A percentile compares a stretch with the other conserved stretches of the same genome.
Conservation (phyloP, 2,329 filamentous ascomycete genomes). For the Sphaerulina musiva region DNA sequence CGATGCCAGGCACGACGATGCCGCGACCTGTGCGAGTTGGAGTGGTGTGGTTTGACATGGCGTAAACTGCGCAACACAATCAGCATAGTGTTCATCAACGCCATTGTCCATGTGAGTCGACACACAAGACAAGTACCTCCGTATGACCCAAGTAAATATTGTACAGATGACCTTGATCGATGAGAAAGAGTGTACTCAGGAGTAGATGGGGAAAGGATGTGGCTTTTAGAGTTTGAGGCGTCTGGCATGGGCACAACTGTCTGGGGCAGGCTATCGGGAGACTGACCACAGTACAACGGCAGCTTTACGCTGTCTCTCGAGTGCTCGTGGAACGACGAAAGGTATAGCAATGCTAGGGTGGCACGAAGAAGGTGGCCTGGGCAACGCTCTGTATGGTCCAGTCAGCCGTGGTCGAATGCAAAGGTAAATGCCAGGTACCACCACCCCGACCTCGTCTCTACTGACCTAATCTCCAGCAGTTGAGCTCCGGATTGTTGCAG, state of each 20-base stretch:
- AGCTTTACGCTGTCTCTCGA: conserved; percentile 20
- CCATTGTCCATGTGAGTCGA: conserved; percentile 18
- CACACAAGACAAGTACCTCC: conserved; percentile 23
- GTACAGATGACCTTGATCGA: conserved; percentile 17
- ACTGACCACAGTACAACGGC: conserved; percentile 30
- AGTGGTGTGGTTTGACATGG: conserved; percentile 26
- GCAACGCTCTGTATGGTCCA: conserved; percentile 22
- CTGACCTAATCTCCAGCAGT: conserved; percentile 25
- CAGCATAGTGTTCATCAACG: conserved; percentile 7
- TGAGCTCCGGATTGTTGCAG: conserved; percentile 27
- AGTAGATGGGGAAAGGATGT: conserved; percentile 22
- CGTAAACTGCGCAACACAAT: conserved; percentile 15
- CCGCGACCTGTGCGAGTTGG: conserved; percentile 23
- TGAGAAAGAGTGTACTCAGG: conserved; percentile 11
- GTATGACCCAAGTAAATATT: conserved; percentile 1
- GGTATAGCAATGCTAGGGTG: conserved; percentile 25
- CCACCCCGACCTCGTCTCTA: conserved; percentile 17
- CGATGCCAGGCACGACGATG: conserved; percentile 23
- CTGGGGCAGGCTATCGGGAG: conserved; percentile 14
- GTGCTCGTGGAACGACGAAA: conserved; percentile 21
- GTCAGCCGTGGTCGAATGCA: conserved; percentile 22
- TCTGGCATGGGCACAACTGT: conserved; percentile 15
- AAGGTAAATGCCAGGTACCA: conserved; percentile 30
- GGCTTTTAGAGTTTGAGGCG: conserved; percentile 26
- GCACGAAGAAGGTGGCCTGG: conserved; percentile 23